Conservation (phyloP, 495 filamentous ascomycete genomes). For the Rhypophila decipiens region DNA sequence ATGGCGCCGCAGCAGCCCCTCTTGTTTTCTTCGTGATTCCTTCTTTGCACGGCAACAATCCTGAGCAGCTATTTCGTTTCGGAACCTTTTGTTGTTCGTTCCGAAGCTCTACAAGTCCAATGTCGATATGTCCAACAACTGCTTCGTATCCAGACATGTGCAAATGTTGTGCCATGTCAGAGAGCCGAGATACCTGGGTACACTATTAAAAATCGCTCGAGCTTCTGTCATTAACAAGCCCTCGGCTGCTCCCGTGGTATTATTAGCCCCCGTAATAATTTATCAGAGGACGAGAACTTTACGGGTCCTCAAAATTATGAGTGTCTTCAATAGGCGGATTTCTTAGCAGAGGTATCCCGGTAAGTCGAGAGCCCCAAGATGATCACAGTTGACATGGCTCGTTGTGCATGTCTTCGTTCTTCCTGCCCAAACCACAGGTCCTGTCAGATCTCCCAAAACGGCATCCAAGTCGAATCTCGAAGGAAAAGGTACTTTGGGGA, state of each 20-base stretch:
- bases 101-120: neutral
- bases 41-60: neutral
- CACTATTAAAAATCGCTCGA: neutral
- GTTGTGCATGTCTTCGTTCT: neutral
- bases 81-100: neutral
- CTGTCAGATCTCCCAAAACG: neutral
- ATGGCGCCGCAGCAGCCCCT: constrained; percentile 1
- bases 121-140: neutral
- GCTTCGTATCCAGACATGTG: neutral
- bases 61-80: neutral
- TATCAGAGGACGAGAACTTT: constrained; percentile 7
- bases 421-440: constrained; percentile 6
- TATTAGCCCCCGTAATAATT: neutral
- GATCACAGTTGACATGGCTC: neutral
- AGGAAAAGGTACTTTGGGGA: neutral
- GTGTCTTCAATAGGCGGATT: constrained; percentile 2
- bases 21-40: neutral
- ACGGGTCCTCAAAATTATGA: neutral
- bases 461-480: constrained; percentile 1
- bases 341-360: neutral
- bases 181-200: neutral
- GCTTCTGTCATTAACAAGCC: neutral
- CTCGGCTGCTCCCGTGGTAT: neutral
- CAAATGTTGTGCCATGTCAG: neutral
- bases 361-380: neutral